Evolutionary conservation across 2,329 filamentous ascomycete genomes (phyloP).

Genomic region (Hirsutella minnesotensis): DNA sequence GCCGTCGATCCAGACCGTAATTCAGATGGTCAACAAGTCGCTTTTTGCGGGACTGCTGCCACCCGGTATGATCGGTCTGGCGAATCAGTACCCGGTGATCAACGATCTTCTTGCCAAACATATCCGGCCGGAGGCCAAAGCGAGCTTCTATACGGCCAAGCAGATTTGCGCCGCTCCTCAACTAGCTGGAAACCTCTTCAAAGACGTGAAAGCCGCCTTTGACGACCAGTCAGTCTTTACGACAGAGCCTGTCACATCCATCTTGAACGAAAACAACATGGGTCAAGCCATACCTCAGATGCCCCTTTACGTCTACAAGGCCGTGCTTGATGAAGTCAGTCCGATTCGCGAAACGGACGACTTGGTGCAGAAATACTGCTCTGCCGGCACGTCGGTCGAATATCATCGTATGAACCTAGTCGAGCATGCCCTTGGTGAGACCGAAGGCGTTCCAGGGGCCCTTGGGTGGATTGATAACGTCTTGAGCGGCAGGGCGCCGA

Average conservation of each 20-base stretch:
- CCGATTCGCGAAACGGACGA: constrained; percentile 29
- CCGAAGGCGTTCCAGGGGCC: too few species aligned
- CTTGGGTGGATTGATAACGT: too few species aligned
- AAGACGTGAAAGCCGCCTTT: constrained; percentile 29
- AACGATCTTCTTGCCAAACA: constrained; percentile 5
- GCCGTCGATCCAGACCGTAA: constrained; percentile 7
- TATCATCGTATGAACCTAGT: too few species aligned
- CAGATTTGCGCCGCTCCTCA: constrained; percentile 12
- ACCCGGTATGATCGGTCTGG: constrained; percentile 10
- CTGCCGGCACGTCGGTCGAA: neutral
- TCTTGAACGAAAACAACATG: constrained; percentile 15
- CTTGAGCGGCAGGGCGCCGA: too few species aligned
- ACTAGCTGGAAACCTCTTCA: constrained; percentile 12
- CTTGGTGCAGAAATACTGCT: constrained; percentile 29
- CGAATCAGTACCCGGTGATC: constrained; percentile 10
- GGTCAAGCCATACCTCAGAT: constrained; percentile 30
- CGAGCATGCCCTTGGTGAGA: too few species aligned
- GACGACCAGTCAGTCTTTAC: constrained; percentile 16
- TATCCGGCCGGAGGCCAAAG: constrained; percentile 7
- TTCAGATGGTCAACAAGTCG: constrained; percentile 8
- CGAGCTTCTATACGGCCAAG: constrained; percentile 16
- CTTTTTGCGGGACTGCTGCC: constrained; percentile 10
- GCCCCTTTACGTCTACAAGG: constrained; percentile 38
- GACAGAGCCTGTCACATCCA: constrained; percentile 12
- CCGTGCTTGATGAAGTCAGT: constrained; percentile 31